Conservation (phyloP, 2,329 filamentous ascomycete species). For the Phaeosphaeriaceae sp. region DNA sequence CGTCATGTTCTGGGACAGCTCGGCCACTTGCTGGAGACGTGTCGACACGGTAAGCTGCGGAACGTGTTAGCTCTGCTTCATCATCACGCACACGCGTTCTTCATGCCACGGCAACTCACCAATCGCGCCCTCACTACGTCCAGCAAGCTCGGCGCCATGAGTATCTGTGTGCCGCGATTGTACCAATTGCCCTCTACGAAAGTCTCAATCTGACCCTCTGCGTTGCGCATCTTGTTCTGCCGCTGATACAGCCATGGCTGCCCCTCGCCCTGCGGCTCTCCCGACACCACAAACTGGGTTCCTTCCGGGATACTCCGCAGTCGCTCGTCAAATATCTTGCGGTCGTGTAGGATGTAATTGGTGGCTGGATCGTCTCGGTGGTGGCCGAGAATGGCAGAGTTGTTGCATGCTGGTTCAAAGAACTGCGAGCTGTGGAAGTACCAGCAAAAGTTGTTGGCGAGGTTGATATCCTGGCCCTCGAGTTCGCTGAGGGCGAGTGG, state of each 20-base stretch:
- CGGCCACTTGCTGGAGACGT: constrained; percentile 62
- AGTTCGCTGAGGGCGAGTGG: constrained; percentile 30
- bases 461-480: constrained; percentile 30
- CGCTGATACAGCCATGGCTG: constrained; percentile 61
- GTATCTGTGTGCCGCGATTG: constrained; percentile 65
- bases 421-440: constrained; percentile 70
- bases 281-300: constrained; percentile 65
- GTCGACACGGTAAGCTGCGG: constrained; percentile 62
- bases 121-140: constrained; percentile 64
- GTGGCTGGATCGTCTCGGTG: constrained; percentile 53
- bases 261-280: constrained; percentile 61
- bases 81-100: not conserved
- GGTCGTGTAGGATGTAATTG: constrained; percentile 59
- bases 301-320: constrained; percentile 61
- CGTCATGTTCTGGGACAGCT: constrained; percentile 60
- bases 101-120: constrained; percentile 45
- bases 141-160: constrained; percentile 67
- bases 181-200: constrained; percentile 66
- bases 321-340: constrained; percentile 62
- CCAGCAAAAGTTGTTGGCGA: constrained; percentile 57
- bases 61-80: constrained; percentile 9
- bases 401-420: constrained; percentile 68
- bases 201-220: constrained; percentile 52
- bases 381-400: constrained; percentile 59
- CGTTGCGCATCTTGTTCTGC: constrained; percentile 41